Evolutionary conservation across 2,329 filamentous ascomycete genomes (phyloP).

Genomic region (Dothideomycetidae sp.): DNA sequence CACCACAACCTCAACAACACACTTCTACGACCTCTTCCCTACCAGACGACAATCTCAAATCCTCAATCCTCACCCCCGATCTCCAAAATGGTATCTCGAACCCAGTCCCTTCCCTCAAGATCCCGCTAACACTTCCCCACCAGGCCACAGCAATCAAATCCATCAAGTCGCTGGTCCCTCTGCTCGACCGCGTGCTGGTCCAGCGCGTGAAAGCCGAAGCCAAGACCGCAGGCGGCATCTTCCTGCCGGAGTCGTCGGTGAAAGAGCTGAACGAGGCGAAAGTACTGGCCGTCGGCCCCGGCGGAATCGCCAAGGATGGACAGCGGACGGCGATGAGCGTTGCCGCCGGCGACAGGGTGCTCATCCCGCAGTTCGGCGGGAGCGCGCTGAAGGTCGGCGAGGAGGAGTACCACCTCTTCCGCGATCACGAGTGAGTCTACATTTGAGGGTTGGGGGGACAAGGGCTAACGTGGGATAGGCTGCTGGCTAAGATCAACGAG

Average conservation of each 20-base stretch:
- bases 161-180: constrained; percentile 86
- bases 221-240: constrained; percentile 94
- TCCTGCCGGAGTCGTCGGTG: constrained; percentile 89
- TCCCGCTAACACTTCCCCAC: too few relatives aligned
- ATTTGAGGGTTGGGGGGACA: background rate
- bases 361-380: constrained; percentile 95
- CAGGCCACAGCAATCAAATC: constrained; percentile 77
- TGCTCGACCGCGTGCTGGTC: constrained; percentile 94
- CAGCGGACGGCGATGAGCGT: constrained; percentile 80
- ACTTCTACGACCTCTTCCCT: too few relatives aligned
- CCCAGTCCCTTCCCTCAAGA: too few relatives aligned
- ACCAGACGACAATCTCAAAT: too few relatives aligned
- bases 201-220: constrained; percentile 95
- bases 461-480: constrained; percentile 39
- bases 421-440: constrained; percentile 83
- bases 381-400: constrained; percentile 95
- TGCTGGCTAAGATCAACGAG: constrained; percentile 98
- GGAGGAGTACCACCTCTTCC: constrained; percentile 90
- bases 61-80: too few relatives aligned
- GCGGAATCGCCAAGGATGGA: constrained; percentile 73
- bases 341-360: constrained; percentile 68
- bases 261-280: constrained; percentile 98
- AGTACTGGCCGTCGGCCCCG: constrained; percentile 88
- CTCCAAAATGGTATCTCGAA: too few relatives aligned
- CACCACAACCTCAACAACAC: background rate